These are phyloP conservation scores for Glaciozyma antarctica DNA, from an alignment of 768 basidiomycete genomes.

Conservation along the genomic window DNA sequence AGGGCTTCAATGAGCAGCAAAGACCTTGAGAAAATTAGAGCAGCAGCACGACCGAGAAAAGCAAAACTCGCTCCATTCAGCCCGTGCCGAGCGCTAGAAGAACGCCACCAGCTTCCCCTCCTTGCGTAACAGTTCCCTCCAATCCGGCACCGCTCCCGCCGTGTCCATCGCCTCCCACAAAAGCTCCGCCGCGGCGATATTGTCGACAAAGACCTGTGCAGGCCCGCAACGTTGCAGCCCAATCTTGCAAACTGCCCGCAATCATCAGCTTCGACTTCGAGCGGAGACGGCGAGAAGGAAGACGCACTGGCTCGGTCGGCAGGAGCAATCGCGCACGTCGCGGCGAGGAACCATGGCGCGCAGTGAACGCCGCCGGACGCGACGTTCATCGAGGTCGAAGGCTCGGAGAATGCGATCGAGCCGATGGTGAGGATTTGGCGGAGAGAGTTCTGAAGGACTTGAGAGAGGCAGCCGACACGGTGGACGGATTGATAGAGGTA, in stretches of 20 bases:
- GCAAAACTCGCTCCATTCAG: too few relatives aligned
- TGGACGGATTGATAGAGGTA: conserved; percentile 26
- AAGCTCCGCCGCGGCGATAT: conserved; percentile 19
- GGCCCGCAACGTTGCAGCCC: conserved; percentile 18
- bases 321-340: conserved; percentile 9
- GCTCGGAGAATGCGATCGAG: conserved; percentile 4
- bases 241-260: conserved; percentile 5
- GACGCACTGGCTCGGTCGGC: conserved; percentile 4
- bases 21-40: too few relatives aligned
- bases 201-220: conserved; percentile 19
- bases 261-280: too few relatives aligned
- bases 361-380: background rate
- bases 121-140: conserved; percentile 14
- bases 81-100: conserved; percentile 6
- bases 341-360: conserved; percentile 29
- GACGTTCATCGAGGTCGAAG: background rate
- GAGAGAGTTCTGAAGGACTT: conserved; percentile 2
- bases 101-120: conserved; percentile 25
- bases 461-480: conserved; percentile 16
- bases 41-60: too few relatives aligned
- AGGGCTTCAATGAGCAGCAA: too few relatives aligned
- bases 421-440: conserved; percentile 22
- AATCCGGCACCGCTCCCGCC: conserved; percentile 22
- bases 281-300: too few relatives aligned
- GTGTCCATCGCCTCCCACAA: conserved; percentile 22